phyloP scores from a whole-genome alignment of 2,329 filamentous ascomycete genomes.

The Pestalotiopsis sp. region DNA sequence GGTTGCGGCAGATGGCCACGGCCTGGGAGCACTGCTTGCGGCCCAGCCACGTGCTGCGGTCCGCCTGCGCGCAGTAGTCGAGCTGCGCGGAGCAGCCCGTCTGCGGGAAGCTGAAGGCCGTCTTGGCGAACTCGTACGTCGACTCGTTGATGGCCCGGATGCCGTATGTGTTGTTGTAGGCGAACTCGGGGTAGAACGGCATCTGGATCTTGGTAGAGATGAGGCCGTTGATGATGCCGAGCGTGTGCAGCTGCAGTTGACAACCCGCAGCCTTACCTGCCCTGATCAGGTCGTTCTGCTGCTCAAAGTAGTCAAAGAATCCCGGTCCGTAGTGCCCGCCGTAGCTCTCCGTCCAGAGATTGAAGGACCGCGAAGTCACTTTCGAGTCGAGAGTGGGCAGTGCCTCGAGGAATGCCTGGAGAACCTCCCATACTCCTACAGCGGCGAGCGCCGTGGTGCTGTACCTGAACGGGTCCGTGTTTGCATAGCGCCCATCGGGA shows the following conservation, averaged over 20 bases:
- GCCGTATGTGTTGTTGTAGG: constrained; percentile 45
- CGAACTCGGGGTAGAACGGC: constrained; percentile 38
- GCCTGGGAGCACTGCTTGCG: constrained; percentile 55
- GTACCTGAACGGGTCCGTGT: constrained; percentile 25
- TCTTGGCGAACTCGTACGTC: constrained; percentile 59
- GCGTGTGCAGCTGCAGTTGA: constrained; percentile 51
- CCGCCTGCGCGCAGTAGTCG: constrained; percentile 44
- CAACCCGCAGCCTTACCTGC: constrained; percentile 48
- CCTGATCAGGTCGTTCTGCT: constrained; percentile 55
- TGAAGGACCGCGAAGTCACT: constrained; percentile 54
- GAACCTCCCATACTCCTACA: constrained; percentile 28
- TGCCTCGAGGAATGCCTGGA: constrained; percentile 27
- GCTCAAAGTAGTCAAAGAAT: constrained; percentile 58
- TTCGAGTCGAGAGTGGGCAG: constrained; percentile 39
- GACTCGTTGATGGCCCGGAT: constrained; percentile 52
- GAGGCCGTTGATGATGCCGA: constrained; percentile 57
- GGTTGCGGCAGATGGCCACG: constrained; percentile 52
- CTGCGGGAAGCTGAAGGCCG: constrained; percentile 24
- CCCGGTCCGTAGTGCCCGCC: constrained; percentile 38
- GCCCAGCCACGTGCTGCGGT: constrained; percentile 38
- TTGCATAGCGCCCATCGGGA: constrained; percentile 29
- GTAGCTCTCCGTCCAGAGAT: constrained; percentile 59
- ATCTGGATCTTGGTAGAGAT: constrained; percentile 52
- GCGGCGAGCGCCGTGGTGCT: constrained; percentile 29
- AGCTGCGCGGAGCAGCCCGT: constrained; percentile 56